A percentile compares a stretch with the other conserved stretches of the same genome.
phyloP scores from a whole-genome alignment of 2,329 filamentous ascomycete genomes.

The Cytospora piceicola region DNA sequence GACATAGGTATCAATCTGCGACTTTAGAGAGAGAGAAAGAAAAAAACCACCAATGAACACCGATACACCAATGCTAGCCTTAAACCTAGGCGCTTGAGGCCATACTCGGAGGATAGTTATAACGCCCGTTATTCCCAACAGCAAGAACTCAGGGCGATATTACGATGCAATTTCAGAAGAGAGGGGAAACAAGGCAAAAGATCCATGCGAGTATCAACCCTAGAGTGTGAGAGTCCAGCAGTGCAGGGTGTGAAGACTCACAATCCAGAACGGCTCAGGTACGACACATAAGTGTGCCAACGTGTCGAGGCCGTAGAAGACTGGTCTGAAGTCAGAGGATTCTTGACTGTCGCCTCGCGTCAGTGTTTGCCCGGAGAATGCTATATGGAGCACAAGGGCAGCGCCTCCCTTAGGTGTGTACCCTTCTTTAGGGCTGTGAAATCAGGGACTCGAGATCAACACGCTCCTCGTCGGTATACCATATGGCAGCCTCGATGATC shows the following conservation, averaged over 20 bases:
- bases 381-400: constrained; percentile 6
- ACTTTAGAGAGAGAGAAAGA: too few species aligned
- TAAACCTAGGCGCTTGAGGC: not conserved
- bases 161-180: not conserved
- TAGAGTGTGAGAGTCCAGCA: constrained; percentile 24
- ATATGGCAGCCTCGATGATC: constrained; percentile 76
- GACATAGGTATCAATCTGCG: constrained; percentile 29
- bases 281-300: not conserved
- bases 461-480: constrained; percentile 55
- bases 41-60: constrained; percentile 8
- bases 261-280: constrained; percentile 19
- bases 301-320: constrained; percentile 9
- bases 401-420: not conserved
- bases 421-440: not conserved
- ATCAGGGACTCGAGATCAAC: constrained; percentile 29
- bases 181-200: not conserved
- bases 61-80: constrained; percentile 18
- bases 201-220: constrained; percentile 8
- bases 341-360: constrained; percentile 22
- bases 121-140: not conserved
- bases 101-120: not conserved
- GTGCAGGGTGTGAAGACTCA: constrained; percentile 29
- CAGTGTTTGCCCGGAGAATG: constrained; percentile 22
- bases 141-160: not conserved
- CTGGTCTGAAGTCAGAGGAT: not conserved